A percentile compares a stretch with the other conserved stretches of the same genome.
Conservation (phyloP, 192 early-diverging fungal genomes). For the Linnemannia exigua region DNA sequence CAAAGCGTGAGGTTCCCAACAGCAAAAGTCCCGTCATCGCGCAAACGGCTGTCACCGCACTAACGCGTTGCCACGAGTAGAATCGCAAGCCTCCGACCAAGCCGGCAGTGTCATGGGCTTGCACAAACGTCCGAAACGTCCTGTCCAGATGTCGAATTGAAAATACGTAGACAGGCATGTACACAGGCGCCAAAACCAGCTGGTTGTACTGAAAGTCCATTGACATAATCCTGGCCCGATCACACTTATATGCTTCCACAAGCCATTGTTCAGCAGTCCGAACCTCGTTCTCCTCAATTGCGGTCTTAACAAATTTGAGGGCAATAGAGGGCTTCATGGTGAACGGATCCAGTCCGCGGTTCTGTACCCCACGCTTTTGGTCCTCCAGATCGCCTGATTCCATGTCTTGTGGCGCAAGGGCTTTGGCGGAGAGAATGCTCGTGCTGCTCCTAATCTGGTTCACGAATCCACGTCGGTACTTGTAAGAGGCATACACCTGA, state of each 20-base stretch:
- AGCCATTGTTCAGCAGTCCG: slow-evolving; percentile 58
- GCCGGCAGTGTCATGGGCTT: slow-evolving; percentile 59
- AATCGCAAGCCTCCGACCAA: slow-evolving; percentile 61
- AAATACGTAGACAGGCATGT: slow-evolving; percentile 65
- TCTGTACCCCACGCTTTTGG: slow-evolving; percentile 20
- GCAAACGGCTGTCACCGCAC: slow-evolving; percentile 55
- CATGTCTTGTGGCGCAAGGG: slow-evolving; percentile 50
- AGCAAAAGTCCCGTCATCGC: slow-evolving; percentile 22
- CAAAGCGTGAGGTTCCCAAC: slow-evolving; percentile 34
- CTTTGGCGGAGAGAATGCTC: slow-evolving; percentile 52
- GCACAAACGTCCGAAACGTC: slow-evolving; percentile 66
- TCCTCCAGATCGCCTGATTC: slow-evolving; percentile 49
- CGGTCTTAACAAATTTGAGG: slow-evolving; percentile 57
- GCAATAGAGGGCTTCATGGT: slow-evolving; percentile 63
- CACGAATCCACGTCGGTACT: slow-evolving; percentile 64
- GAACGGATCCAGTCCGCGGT: slow-evolving; percentile 63
- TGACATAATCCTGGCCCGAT: slow-evolving; percentile 60
- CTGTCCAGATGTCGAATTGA: slow-evolving; percentile 60
- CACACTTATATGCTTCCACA: slow-evolving; percentile 50
- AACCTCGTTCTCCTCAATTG: slow-evolving; percentile 61
- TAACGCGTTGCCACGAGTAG: slow-evolving; percentile 66
- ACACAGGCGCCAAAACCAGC: slow-evolving; percentile 62
- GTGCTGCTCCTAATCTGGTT: slow-evolving; percentile 60
- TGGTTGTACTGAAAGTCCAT: slow-evolving; percentile 58
- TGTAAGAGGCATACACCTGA: slow-evolving; percentile 66